A percentile compares a stretch with the other conserved stretches of the same genome.
phyloP scores from a whole-genome alignment of 768 basidiomycete genomes.

The Boletus insuetus region DNA sequence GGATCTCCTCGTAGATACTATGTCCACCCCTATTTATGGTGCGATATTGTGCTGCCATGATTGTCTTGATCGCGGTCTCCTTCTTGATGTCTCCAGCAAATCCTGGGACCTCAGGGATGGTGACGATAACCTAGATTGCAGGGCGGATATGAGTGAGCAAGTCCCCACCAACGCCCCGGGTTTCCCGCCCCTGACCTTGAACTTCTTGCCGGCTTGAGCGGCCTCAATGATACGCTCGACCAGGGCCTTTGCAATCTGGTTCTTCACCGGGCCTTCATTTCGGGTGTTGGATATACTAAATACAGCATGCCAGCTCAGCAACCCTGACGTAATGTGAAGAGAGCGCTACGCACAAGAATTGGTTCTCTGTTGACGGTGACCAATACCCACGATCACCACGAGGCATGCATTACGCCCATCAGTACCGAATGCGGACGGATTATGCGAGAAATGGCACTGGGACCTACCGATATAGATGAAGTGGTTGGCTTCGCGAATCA shows the following conservation, averaged over 20 bases:
- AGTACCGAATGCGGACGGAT: constrained; percentile 1
- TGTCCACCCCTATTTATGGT: constrained; percentile 88
- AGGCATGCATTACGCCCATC: constrained; percentile 11
- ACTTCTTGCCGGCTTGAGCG: constrained; percentile 63
- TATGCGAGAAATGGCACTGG: background rate
- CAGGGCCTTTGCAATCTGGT: constrained; percentile 80
- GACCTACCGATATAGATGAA: constrained; percentile 87
- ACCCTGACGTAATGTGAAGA: background rate
- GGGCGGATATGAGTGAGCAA: background rate
- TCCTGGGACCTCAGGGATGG: constrained; percentile 89
- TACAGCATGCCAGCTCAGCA: constrained; percentile 7
- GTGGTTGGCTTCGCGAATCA: constrained; percentile 83
- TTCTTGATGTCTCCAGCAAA: constrained; percentile 82
- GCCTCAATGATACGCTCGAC: constrained; percentile 86
- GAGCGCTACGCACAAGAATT: constrained; percentile 69
- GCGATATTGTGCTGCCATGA: constrained; percentile 86
- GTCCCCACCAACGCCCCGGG: background rate
- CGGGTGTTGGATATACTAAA: constrained; percentile 74
- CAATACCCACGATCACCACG: constrained; percentile 7
- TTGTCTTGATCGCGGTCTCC: constrained; percentile 63
- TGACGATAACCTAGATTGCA: constrained; percentile 64
- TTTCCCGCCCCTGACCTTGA: constrained; percentile 51
- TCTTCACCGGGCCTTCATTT: constrained; percentile 65
- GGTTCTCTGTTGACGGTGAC: constrained; percentile 53
- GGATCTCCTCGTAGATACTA: constrained; percentile 82